phyloP scores from a whole-genome alignment of 768 basidiomycete species.

The Xerocomus potaroensis region DNA sequence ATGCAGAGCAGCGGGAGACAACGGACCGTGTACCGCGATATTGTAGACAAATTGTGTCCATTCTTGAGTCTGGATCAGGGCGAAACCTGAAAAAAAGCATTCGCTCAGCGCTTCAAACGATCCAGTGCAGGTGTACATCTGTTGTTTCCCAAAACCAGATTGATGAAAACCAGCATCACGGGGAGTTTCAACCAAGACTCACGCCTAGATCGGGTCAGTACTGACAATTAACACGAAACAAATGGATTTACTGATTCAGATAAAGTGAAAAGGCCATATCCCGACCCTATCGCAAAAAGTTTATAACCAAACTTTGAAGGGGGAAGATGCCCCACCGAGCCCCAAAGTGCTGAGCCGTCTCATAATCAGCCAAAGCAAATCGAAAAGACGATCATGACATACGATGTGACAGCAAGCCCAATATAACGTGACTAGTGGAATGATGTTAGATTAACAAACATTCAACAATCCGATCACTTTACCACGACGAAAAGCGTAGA shows the following conservation, averaged over 20 bases:
- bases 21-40: too few relatives aligned
- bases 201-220: constrained; percentile 5
- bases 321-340: constrained; percentile 1
- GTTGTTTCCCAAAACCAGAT: too few relatives aligned
- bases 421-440: constrained; percentile 7
- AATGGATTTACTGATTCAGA: background rate
- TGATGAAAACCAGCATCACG: background rate
- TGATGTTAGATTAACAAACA: background rate
- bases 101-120: too few relatives aligned
- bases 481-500: too few relatives aligned
- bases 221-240: background rate
- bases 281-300: background rate
- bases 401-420: constrained; percentile 7
- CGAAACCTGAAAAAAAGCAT: too few relatives aligned
- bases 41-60: too few relatives aligned
- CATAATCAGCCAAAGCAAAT: background rate
- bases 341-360: background rate
- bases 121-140: too few relatives aligned
- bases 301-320: background rate
- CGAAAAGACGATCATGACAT: background rate
- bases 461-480: background rate
- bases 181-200: background rate
- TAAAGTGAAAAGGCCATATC: background rate
- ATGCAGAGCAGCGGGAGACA: too few relatives aligned
- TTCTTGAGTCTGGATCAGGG: too few relatives aligned